phyloP scores from a whole-genome alignment of 202 grass and related monocot species.

The Dendrocalamus latiflorus region DNA sequence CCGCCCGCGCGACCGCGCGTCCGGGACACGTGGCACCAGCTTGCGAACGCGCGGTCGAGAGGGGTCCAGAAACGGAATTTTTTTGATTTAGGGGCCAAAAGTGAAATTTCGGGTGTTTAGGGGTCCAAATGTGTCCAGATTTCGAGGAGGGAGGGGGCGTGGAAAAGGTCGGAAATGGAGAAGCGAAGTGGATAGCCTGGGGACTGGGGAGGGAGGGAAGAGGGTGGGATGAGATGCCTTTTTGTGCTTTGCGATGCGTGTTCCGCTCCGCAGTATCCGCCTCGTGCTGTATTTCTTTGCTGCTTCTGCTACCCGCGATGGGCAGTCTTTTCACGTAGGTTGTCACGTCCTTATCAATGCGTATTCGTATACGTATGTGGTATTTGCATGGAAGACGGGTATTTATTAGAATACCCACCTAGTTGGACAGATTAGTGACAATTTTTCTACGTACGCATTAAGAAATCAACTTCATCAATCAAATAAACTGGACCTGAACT shows the following conservation, averaged over 20 bases:
- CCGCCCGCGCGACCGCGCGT: too few species aligned
- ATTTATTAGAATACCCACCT: not conserved
- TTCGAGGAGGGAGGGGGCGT: not conserved
- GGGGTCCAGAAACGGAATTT: too few species aligned
- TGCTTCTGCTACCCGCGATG: too few species aligned
- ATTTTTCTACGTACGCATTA: not conserved
- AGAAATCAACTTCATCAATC: not conserved
- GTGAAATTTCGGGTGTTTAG: too few species aligned
- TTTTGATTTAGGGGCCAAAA: too few species aligned
- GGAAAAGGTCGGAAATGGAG: too few species aligned
- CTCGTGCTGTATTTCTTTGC: not conserved
- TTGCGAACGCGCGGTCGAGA: too few species aligned
- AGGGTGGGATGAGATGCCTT: not conserved
- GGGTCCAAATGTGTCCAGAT: too few species aligned
- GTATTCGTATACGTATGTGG: not conserved
- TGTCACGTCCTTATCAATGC: constrained; percentile 8
- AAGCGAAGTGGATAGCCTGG: too few species aligned
- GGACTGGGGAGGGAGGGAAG: not conserved
- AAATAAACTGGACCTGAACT: not conserved
- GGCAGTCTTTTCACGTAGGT: not conserved
- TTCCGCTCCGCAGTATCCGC: not conserved
- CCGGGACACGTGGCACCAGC: too few species aligned
- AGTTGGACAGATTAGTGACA: not conserved
- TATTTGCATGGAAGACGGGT: too few species aligned
- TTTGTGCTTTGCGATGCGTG: constrained; percentile 15